Conservation (phyloP, 192 early-diverging fungal species). For the Podochytrium sp. region DNA sequence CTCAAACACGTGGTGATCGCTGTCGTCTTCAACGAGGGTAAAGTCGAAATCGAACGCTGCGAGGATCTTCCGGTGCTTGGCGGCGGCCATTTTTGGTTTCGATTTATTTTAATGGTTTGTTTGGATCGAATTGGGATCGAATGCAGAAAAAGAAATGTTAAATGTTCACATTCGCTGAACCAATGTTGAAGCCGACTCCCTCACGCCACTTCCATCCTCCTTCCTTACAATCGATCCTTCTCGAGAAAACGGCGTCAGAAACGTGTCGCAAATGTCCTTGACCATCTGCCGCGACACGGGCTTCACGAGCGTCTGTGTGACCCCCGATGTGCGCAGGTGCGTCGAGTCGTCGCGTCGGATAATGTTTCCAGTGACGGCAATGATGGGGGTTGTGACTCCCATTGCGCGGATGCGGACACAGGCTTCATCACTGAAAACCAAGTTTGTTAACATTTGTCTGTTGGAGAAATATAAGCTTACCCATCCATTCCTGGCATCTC, state of each 20-base stretch:
- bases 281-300: conserved; percentile 29
- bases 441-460: neutral
- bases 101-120: no score
- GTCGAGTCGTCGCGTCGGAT: conserved; percentile 15
- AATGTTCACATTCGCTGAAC: neutral
- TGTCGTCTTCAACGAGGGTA: conserved; percentile 45
- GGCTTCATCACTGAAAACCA: conserved; percentile 25
- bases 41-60: conserved; percentile 47
- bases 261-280: neutral
- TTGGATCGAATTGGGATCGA: no score
- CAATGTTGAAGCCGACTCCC: neutral
- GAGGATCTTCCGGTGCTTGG: conserved; percentile 27
- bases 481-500: conserved; percentile 26
- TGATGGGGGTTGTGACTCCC: conserved; percentile 27
- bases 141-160: no score
- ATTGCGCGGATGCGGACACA: conserved; percentile 29
- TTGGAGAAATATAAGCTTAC: neutral
- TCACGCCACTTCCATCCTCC: no score
- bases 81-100: no score
- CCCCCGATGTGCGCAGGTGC: conserved; percentile 14
- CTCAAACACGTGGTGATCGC: conserved; percentile 38
- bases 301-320: conserved; percentile 31
- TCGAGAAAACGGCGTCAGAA: neutral
- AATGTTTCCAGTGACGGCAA: conserved; percentile 36
- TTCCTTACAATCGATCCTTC: no score